Evolutionary conservation across 163 green algal species (phyloP), one percentile per base, ranked within the genome.

Genomic region (Trebouxia gelatinosa): DNA sequence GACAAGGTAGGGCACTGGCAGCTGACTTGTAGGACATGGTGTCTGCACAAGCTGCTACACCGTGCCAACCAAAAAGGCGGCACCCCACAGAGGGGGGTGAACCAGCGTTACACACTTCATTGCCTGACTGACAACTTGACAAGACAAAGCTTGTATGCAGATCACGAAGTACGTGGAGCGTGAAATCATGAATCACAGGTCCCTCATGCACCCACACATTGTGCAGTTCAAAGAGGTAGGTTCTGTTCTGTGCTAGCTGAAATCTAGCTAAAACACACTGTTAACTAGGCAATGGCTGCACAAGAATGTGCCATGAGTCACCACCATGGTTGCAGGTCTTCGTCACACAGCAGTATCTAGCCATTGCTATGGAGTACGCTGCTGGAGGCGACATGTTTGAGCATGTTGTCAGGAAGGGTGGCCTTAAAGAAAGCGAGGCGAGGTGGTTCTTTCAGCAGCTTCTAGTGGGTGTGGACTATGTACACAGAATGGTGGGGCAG

Each of bases 381-480:
- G 86, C 90, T 2, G 94, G 94, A 2, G 94, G 94, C 1, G 94
- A 98, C 80, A 97, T 97, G 91, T 97, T 98, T 85, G 94, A 98
- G 85, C 95, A 97, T 74, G 93, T 98, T 9, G 93, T 98, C 13
- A 85, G 88, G 32, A 82, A 89, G 78, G 92, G 92, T 31, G 88
- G 91, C 19, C 87, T 98, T 59, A 89, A 88, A 48, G 93, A 98
- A 79, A 93, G 92, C 43, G 93, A 98, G 84, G 92, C 93, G 16
- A 87, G 93, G 1, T 98, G 93, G 93, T 97, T 98, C 81, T 97
- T 98, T 81, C 93, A 98, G 85, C 93, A 98, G 88, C 85, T 98
- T 6, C 94, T 98, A 17, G 91, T 97, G 57, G 92, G 89, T 5
- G 88, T 97, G 16, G 93, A 97, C 79, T 97, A 97, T 81, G 92